Percentiles rank a stretch among this genome's conserved stretches.
These are phyloP conservation scores for Gyrodon lividus DNA, from an alignment of 768 basidiomycete species.

Conservation along the genomic window DNA sequence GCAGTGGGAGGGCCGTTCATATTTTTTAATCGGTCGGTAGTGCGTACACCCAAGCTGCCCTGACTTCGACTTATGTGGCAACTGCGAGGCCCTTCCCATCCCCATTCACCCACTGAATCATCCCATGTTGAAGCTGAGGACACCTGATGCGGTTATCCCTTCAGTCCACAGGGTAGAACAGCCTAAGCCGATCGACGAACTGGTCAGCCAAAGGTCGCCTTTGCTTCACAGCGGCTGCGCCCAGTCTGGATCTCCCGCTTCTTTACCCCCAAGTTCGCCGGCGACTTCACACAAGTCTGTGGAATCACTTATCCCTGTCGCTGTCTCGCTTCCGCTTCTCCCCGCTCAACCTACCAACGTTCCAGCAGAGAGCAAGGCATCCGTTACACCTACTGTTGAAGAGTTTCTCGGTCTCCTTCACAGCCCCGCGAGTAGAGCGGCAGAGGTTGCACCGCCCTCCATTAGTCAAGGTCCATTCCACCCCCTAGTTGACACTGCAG, in stretches of 20 bases:
- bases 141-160: slow-evolving; percentile 47
- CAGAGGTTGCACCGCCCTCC: background rate
- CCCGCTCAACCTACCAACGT: background rate
- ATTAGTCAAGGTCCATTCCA: slow-evolving; percentile 1
- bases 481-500: slow-evolving; percentile 9
- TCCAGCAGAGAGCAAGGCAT: slow-evolving; percentile 3
- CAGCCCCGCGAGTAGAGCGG: slow-evolving; percentile 16
- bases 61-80: slow-evolving; percentile 78
- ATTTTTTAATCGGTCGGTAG: slow-evolving; percentile 35
- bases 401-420: slow-evolving; percentile 25
- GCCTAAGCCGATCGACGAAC: slow-evolving; percentile 4
- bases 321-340: background rate
- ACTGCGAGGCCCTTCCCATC: slow-evolving; percentile 80
- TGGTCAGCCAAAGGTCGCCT: background rate
- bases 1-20: background rate
- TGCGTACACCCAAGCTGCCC: slow-evolving; percentile 78
- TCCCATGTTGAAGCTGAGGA: slow-evolving; percentile 72
- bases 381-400: slow-evolving; percentile 1
- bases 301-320: background rate
- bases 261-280: background rate
- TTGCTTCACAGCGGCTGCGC: background rate
- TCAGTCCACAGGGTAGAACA: slow-evolving; percentile 34
- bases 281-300: background rate
- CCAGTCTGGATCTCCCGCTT: background rate
- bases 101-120: slow-evolving; percentile 70